Evolutionary conservation across 495 filamentous ascomycete genomes (phyloP).

Genomic region (Viridothelium virens): DNA sequence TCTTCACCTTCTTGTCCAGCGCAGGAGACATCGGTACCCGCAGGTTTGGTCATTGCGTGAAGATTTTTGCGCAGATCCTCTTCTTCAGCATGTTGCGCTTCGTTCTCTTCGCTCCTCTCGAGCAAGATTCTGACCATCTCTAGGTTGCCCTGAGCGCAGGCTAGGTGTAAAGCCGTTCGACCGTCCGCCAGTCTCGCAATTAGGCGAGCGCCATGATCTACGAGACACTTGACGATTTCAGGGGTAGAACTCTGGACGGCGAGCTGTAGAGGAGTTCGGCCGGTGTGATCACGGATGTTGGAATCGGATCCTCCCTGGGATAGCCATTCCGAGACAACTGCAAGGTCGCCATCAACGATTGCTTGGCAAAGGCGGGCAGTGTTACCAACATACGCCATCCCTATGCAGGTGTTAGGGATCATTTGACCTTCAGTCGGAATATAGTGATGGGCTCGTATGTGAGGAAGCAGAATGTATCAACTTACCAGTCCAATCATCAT

Average conservation of each 20-base stretch:
- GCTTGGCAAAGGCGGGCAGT: slow-evolving; percentile 64
- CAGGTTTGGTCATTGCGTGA: slow-evolving; percentile 4
- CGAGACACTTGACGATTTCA: slow-evolving; percentile 59
- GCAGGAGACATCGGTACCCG: slow-evolving; percentile 5
- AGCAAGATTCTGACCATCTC: slow-evolving; percentile 65
- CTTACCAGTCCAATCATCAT: slow-evolving; percentile 62
- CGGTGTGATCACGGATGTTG: slow-evolving; percentile 67
- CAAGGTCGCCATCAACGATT: slow-evolving; percentile 61
- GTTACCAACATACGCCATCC: slow-evolving; percentile 65
- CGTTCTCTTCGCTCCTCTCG: slow-evolving; percentile 60
- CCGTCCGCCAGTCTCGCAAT: slow-evolving; percentile 68
- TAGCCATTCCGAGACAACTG: slow-evolving; percentile 61
- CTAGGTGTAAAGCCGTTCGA: slow-evolving; percentile 68
- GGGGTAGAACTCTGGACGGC: slow-evolving; percentile 59
- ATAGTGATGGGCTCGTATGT: background rate
- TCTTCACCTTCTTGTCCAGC: slow-evolving; percentile 32
- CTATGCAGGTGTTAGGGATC: slow-evolving; percentile 18
- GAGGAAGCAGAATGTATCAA: slow-evolving; percentile 43
- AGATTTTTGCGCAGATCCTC: slow-evolving; percentile 43
- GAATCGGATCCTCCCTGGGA: slow-evolving; percentile 51
- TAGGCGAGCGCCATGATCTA: slow-evolving; percentile 65
- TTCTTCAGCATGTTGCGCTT: slow-evolving; percentile 55
- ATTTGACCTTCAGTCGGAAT: background rate
- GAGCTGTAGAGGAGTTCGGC: slow-evolving; percentile 69
- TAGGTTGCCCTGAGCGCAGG: slow-evolving; percentile 56